Base-by-base conservation (phyloP, 371 early-diverging fungal genomes). In the Dichotomocladium elegans region DNA sequence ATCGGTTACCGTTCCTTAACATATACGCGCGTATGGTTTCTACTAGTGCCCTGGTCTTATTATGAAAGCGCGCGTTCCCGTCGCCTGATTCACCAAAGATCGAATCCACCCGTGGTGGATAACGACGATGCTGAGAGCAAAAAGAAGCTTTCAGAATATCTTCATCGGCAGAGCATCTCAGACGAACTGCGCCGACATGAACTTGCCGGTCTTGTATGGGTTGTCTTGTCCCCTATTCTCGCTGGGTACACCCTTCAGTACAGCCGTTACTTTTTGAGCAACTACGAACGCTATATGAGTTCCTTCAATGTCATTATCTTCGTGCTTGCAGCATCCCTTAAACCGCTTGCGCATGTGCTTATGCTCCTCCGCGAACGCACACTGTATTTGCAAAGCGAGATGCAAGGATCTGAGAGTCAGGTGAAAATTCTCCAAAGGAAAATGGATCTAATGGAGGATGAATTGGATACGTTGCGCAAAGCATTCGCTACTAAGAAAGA, bases 401-500 rank as follows among this genome's bases (percentile, higher is more conserved):
- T 81, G 34, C 74, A 77, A 53, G 71, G 72, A 35, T 68, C 70
- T 8, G 78, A 77, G 26, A 67, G 67, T 12, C 77, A 81, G 27
- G 72, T 79, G 12, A 70, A 80, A 47, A 24, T 35, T 8, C 52
- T 81, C 22, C 72, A 72, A 45, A 51, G 60, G 9, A 60, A 77
- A 25, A 51, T 81, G 37, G 71, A 77, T 12, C 50, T 72, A 19
- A 62, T 86, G 50, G 83, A 86, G 61, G 71, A 79, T 3, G 83
- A 83, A 54, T 56, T 86, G 27, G 53, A 70, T 15, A 68, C 61
- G 30, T 58, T 84, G 54, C 75, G 80, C 44, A 69, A 74, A 40
- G 83, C 81, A 7, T 82, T 73, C 65, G 85, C 83, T 14, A 86
- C 85, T 24, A 84, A 84, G 64, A 69, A 76, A 21, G 87, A 84